Evolutionary conservation across 768 basidiomycete species (phyloP), one percentile per base, ranked within the genome.

Genomic region (Pluteus cervinus): DNA sequence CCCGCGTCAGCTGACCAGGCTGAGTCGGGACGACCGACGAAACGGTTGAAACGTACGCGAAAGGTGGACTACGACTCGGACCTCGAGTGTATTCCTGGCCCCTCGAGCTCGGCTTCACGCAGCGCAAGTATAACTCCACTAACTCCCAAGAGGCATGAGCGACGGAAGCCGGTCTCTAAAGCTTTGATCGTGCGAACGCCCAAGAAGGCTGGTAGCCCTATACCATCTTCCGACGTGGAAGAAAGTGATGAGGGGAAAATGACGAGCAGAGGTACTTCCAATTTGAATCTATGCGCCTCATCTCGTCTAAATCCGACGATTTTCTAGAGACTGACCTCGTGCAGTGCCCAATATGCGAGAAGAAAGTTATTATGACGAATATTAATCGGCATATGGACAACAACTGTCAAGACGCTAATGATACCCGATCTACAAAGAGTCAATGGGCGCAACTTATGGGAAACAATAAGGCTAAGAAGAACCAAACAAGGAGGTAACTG

Each of bases 301-400:
- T 30, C 24, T 11, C 40, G 29, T 30, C 29, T 42, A 15, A 42
- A 30, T 32, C 53, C 51, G 7, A 49, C 39, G 37, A 24, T 26
- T 37, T 17, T 46, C 21, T 43, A 75, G 68, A 60, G 7, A 60
- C 62, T 29, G 52, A 52, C 21, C 29, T 65, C 6, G 71, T 84
- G 1, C 30, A 54, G 2, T 90, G 86, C 51, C 86, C 86, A 7
- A 41, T 85, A 36, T 90, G 86, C 45, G 45, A 55, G 11, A 61
- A 58, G 29, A 47, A 39, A 7, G 65, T 85, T 16, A 62, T 58
- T 15, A 67, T 65, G 23, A 58, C 63, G 10, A 52, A 44, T 7
- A 76, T 88, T 39, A 83, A 87, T 42, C 37, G 45, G 5, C 86
- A 90, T 51, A 69, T 89, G 41, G 85, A 88, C 42, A 68, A 67